phyloP scores from a whole-genome alignment of 306 rosid species.

The Potentilla sterilis region DNA sequence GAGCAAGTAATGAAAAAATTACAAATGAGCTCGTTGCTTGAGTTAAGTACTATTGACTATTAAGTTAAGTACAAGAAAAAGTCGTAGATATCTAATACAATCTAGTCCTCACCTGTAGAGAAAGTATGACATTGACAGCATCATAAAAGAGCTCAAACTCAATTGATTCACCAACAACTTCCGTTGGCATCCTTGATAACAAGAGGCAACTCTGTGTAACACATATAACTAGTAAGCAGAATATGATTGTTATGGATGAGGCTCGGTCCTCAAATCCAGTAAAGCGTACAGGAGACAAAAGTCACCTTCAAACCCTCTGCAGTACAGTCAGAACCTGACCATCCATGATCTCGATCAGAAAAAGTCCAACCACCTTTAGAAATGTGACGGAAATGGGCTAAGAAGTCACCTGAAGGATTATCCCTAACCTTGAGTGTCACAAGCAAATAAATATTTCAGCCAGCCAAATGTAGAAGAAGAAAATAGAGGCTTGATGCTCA shows the following conservation, averaged over 20 bases:
- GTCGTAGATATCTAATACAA: neutral
- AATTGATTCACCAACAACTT: constrained; percentile 25
- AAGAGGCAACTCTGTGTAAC: constrained; percentile 24
- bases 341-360: constrained; percentile 44
- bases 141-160: constrained; percentile 26
- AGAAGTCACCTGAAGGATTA: constrained; percentile 28
- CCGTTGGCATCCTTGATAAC: neutral
- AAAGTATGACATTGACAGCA: constrained; percentile 27
- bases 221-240: neutral
- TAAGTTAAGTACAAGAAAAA: neutral
- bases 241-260: neutral
- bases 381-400: constrained; percentile 32
- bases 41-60: too few relatives aligned
- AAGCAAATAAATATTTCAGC: neutral
- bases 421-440: constrained; percentile 18
- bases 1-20: neutral
- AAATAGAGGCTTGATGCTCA: neutral
- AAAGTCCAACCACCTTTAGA: constrained; percentile 45
- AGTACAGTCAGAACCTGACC: constrained; percentile 41
- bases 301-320: constrained; percentile 37
- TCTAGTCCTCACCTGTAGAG: constrained; percentile 22
- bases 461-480: neutral
- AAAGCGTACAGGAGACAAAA: neutral
- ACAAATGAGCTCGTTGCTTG: neutral
- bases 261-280: neutral